Conservation (phyloP, 2,329 filamentous ascomycete species). For the Trichoderma lentiforme region DNA sequence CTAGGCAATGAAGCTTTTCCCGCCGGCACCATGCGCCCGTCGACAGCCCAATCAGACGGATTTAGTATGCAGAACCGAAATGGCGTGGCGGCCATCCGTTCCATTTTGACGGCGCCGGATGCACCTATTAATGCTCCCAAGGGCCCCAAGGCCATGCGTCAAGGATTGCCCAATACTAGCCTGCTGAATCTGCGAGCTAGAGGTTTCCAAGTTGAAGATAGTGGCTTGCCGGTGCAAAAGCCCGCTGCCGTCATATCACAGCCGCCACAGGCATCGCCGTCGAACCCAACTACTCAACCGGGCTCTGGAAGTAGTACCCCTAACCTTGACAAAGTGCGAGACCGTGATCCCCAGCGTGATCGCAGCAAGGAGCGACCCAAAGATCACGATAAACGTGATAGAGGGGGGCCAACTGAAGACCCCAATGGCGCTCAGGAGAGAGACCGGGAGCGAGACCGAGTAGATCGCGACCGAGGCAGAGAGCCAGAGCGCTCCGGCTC, state of each 20-base stretch:
- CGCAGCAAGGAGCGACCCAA: constrained; percentile 34
- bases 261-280: constrained; percentile 13
- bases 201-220: constrained; percentile 46
- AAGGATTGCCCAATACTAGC: constrained; percentile 80
- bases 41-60: constrained; percentile 21
- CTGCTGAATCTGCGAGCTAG: constrained; percentile 61
- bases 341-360: constrained; percentile 33
- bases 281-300: constrained; percentile 23
- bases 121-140: constrained; percentile 73
- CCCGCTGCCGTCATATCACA: constrained; percentile 12
- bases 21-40: constrained; percentile 21
- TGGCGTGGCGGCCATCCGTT: constrained; percentile 29
- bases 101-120: constrained; percentile 36
- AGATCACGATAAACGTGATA: constrained; percentile 27
- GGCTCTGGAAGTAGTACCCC: constrained; percentile 49
- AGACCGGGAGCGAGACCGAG: constrained; percentile 17
- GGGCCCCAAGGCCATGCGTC: constrained; percentile 90
- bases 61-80: constrained; percentile 24
- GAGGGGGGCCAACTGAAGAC: constrained; percentile 20
- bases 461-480: constrained; percentile 17
- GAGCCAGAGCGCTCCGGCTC: constrained; percentile 31
- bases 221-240: constrained; percentile 33
- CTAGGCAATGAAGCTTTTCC: constrained; percentile 29
- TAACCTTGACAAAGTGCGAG: constrained; percentile 37
- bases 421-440: constrained; percentile 20